Base-by-base conservation (phyloP, 495 filamentous ascomycete species). In the Podospora fimiseda region DNA sequence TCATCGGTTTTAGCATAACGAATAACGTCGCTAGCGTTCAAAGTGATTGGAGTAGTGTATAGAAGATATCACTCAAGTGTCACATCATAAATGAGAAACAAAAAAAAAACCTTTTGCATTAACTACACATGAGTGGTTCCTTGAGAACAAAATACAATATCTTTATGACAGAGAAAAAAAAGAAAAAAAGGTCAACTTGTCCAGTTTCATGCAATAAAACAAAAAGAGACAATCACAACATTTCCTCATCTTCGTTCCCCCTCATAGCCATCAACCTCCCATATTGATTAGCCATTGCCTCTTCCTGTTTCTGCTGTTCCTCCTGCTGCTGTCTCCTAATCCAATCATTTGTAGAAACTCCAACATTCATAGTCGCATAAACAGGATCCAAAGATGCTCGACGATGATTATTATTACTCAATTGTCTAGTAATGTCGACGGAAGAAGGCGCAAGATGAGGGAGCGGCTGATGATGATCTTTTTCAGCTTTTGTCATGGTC, bases 301-400 rank as follows among this genome's bases (percentile, higher is more conserved):
- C 16, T 11, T 33, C 27, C 27, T 33, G 27, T 11, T 33, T 11
- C 11, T 33, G 27, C 27, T 33, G 42, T 4, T 22, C 14, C 42
- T 21, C 19, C 42, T 44, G 18, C 39, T 42, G 15, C 39, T 19
- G 16, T 19, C n/a, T 73, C 65, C 74, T 72, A 67, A 75, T 75
- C 47, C 70, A 71, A 48, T 67, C 71, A 49, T 21, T n/a, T n/a
- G n/a, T n/a, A n/a, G n/a, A n/a, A 57, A 48, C 57, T 62, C 19
- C 44, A 22, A 6, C 19, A 18, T 51, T 53, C 14, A 56, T 65
- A 58, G 43, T 69, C 20, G 72, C 72, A 58, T 86, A 88, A 23
- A 84, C 78, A 0, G 85, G 84, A 53, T 88, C 84, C 39, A n/a
- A n/a, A n/a, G 72, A 80, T 21, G 80, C 74, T 14, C 73, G 70